Conservation (phyloP, 73 alveolate genomes). For the Durusdinium trenchii region DNA sequence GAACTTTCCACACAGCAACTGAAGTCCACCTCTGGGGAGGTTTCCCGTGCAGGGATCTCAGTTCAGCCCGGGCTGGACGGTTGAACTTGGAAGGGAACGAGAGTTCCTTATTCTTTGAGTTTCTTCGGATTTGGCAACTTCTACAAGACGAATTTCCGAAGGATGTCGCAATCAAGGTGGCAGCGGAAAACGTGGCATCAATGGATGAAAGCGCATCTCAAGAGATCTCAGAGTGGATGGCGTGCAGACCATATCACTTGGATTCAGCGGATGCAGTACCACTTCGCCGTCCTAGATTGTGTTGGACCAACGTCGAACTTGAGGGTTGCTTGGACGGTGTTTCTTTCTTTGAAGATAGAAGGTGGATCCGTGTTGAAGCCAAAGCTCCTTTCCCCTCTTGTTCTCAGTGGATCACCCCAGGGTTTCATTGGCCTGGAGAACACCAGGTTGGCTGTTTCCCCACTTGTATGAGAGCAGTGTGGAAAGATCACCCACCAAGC, state of each 20-base stretch:
- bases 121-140: background rate
- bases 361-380: background rate
- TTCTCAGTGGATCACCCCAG: background rate
- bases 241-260: background rate
- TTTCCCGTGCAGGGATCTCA: conserved; percentile 17
- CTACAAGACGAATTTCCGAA: background rate
- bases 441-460: background rate
- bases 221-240: background rate
- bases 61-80: background rate
- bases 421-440: background rate
- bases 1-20: too few species aligned
- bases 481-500: background rate
- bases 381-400: background rate
- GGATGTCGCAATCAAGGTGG: background rate
- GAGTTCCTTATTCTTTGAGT: background rate
- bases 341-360: too few species aligned
- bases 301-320: background rate
- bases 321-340: background rate
- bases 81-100: background rate
- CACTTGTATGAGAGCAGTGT: background rate
- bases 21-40: conserved; percentile 41
- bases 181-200: conserved; percentile 3
- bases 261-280: background rate
- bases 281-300: conserved; percentile 2
- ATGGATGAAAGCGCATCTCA: background rate